Conservation (phyloP, 345 rosid genomes). For the Pugionium cornutum region DNA sequence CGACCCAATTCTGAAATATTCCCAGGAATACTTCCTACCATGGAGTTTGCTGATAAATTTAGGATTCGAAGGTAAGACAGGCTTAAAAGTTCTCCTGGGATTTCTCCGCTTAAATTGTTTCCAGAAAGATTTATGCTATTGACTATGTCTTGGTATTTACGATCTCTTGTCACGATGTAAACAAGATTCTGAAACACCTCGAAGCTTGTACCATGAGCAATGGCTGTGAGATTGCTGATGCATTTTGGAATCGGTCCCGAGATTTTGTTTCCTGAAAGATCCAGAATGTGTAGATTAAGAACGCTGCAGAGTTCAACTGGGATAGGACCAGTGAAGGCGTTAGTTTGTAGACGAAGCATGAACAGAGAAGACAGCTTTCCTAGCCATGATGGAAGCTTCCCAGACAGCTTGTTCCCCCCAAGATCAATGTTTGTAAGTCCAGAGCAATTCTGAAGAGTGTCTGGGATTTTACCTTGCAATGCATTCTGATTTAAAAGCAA, state of each 20-base stretch:
- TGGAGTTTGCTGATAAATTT: constrained; percentile 43
- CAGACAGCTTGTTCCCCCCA: constrained; percentile 50
- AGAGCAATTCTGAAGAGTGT: constrained; percentile 50
- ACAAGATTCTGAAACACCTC: constrained; percentile 44
- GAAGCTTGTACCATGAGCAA: constrained; percentile 26
- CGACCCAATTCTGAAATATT: constrained; percentile 30
- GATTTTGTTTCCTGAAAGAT: constrained; percentile 53
- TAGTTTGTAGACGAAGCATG: constrained; percentile 48
- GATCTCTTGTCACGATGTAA: constrained; percentile 43
- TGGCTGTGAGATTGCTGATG: constrained; percentile 46
- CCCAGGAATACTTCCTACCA: constrained; percentile 39
- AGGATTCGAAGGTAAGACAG: constrained; percentile 41
- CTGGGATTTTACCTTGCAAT: constrained; percentile 51
- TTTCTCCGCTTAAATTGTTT: constrained; percentile 46
- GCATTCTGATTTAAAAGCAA: constrained; percentile 51
- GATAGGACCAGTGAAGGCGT: constrained; percentile 43
- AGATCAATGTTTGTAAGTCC: constrained; percentile 53
- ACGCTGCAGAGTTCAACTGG: constrained; percentile 42
- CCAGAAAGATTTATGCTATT: constrained; percentile 47
- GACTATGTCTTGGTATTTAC: constrained; percentile 32
- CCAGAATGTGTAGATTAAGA: constrained; percentile 48
- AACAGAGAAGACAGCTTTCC: constrained; percentile 38
- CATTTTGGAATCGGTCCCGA: constrained; percentile 50
- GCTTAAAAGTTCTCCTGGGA: constrained; percentile 38
- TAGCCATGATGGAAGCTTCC: constrained; percentile 48